Evolutionary conservation across 208 protist species (phyloP), one percentile per base, ranked within the genome.

Genomic region (Leishmania arabica): DNA sequence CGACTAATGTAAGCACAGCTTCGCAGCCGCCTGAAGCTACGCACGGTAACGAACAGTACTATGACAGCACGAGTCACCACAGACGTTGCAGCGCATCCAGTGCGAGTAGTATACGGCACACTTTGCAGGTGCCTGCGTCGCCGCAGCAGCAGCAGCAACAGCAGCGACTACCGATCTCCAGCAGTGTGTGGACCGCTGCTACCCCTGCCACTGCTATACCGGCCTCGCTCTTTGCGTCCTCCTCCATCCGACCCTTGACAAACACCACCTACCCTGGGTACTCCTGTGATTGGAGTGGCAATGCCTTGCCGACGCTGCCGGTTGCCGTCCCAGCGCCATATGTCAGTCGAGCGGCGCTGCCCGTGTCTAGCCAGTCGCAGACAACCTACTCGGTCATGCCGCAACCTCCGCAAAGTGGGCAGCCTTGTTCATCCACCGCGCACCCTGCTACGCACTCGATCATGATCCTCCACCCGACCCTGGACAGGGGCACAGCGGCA

Each of bases 401-500:
- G 51, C 72, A 71, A n/a, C 45, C 53, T 54, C 8, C 76, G 45
- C 9, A 31, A 60, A 56, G 17, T 0, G 53, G 69, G 4, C 24
- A 31, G 34, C 31, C 73, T 9, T 15, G 34, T 34, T 65, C 54
- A 40, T 27, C 40, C 31, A 31, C 49, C 24, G 51, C 42, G 2
- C 53, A 27, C 17, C 79, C 73, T 7, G 47, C n/a, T 9, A 17
- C 58, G 34, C 74, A 83, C n/a, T 6, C 80, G 2, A 56, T 83
- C 34, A 27, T 79, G n/a, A 68, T 83, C 8, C 53, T 65, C 27
- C 73, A 75, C 58, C 49, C 49, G 2, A 45, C 47, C 34, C 2
- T 62, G 73, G 45, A 49, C 54, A 58, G 73, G 51, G 31, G 53
- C 51, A 47, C 51, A 58, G n/a, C 73, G 17, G 51, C 51, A 3